A percentile compares a stretch with the other conserved stretches of the same genome.
Evolutionary conservation across 2,329 filamentous ascomycete species (phyloP).

Genomic region (Colletotrichum tabaci): DNA sequence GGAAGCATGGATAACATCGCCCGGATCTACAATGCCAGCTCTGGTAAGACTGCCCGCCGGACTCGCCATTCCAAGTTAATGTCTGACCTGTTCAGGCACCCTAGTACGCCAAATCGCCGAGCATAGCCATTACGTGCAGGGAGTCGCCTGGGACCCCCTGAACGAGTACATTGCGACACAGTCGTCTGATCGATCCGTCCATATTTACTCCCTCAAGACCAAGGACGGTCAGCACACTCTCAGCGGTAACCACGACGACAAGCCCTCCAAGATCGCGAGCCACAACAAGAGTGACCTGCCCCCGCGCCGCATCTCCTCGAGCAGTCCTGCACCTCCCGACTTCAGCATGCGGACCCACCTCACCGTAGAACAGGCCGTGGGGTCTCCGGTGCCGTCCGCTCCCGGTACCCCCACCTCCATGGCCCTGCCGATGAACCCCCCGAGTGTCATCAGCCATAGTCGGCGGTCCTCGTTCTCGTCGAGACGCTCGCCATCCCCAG

Average conservation of each 20-base stretch:
- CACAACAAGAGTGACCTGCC: conserved; percentile 90
- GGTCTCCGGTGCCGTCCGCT: conserved; percentile 90
- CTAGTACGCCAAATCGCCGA: conserved; percentile 94
- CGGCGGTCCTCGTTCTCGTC: conserved; percentile 90
- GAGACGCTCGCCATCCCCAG: conserved; percentile 90
- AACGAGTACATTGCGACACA: conserved; percentile 99
- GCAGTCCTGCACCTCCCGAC: conserved; percentile 92
- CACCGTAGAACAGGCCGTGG: conserved; percentile 70
- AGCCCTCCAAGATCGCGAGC: conserved; percentile 85
- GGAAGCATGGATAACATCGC: conserved; percentile 99
- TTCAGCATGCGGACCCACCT: conserved; percentile 78
- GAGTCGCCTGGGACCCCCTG: conserved; percentile 96
- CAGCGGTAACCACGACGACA: conserved; percentile 69
- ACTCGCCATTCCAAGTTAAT: not conserved
- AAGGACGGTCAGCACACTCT: conserved; percentile 97
- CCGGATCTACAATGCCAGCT: conserved; percentile 94
- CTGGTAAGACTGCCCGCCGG: conserved; percentile 70
- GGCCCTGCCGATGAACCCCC: conserved; percentile 96
- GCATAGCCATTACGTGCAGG: conserved; percentile 98
- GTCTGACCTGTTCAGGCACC: conserved; percentile 57
- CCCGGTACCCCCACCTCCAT: conserved; percentile 94
- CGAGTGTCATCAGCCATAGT: conserved; percentile 76
- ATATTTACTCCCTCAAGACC: conserved; percentile 95
- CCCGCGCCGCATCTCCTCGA: conserved; percentile 88
- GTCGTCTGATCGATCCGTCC: conserved; percentile 96